Conservation (phyloP, 2,329 filamentous ascomycete species). For the Pezicula neosporulosa region DNA sequence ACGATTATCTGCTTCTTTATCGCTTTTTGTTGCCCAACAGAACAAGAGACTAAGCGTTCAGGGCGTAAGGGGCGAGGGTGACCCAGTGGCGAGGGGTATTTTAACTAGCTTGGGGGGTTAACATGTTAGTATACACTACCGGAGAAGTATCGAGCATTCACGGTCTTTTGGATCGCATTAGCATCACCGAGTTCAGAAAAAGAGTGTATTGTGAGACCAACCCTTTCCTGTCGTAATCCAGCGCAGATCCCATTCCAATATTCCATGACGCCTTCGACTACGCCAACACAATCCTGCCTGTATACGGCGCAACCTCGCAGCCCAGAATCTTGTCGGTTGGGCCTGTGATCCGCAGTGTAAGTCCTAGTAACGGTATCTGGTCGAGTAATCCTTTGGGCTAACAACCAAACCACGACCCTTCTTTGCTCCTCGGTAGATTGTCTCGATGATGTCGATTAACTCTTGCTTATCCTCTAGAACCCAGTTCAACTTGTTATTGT, state of each 20-base stretch:
- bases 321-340: background rate
- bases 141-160: slow-evolving; percentile 33
- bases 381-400: slow-evolving; percentile 83
- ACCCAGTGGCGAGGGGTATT: too few species aligned
- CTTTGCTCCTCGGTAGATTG: slow-evolving; percentile 96
- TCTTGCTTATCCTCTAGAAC: slow-evolving; percentile 97
- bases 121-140: too few species aligned
- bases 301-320: background rate
- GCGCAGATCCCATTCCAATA: background rate
- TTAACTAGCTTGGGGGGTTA: too few species aligned
- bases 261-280: slow-evolving; percentile 7
- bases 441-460: slow-evolving; percentile 97
- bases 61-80: too few species aligned
- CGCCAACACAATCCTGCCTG: background rate
- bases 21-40: too few species aligned
- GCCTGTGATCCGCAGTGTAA: background rate
- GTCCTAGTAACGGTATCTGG: slow-evolving; percentile 63
- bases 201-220: slow-evolving; percentile 32
- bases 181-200: slow-evolving; percentile 24
- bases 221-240: slow-evolving; percentile 20
- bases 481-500: slow-evolving; percentile 99
- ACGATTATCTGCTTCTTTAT: too few species aligned
- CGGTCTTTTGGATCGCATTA: slow-evolving; percentile 23
- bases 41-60: too few species aligned
- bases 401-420: slow-evolving; percentile 96